These are phyloP conservation scores for Serendipita sp. DNA, from an alignment of 1,284 basidiomycete genomes.

Conservation along the genomic window DNA sequence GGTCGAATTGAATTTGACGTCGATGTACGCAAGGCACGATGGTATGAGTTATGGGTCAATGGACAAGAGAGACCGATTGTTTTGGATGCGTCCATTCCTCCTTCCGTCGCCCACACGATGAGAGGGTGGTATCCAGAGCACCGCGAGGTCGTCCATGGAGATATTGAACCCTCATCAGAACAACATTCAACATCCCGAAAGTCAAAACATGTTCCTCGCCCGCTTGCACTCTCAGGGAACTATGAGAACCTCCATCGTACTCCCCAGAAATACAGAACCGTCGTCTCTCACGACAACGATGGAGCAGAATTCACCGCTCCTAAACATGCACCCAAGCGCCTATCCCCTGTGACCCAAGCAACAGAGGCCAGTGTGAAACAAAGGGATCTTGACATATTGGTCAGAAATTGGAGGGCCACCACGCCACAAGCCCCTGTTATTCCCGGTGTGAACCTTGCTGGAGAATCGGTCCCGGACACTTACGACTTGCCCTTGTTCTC, in stretches of 20 bases:
- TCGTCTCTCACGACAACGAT: background rate
- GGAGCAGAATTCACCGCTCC: slow-evolving; percentile 2
- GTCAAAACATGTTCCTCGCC: slow-evolving; percentile 8
- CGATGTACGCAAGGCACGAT: slow-evolving; percentile 51
- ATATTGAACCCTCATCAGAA: slow-evolving; percentile 10
- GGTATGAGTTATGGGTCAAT: slow-evolving; percentile 56
- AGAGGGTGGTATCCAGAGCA: slow-evolving; percentile 34
- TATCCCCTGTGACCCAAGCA: slow-evolving; percentile 50
- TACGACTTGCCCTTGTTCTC: background rate
- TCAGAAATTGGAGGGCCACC: slow-evolving; percentile 48
- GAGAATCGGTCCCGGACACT: slow-evolving; percentile 17
- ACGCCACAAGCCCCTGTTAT: slow-evolving; percentile 37
- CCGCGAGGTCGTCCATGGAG: slow-evolving; percentile 25
- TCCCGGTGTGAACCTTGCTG: slow-evolving; percentile 24
- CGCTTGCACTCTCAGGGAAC: slow-evolving; percentile 9
- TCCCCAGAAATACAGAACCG: background rate
- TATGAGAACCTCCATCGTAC: slow-evolving; percentile 1
- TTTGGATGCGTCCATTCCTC: slow-evolving; percentile 28
- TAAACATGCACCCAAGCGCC: slow-evolving; percentile 17
- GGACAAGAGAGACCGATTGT: slow-evolving; percentile 31
- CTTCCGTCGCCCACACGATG: slow-evolving; percentile 33
- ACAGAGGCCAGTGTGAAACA: slow-evolving; percentile 32
- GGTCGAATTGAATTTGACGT: slow-evolving; percentile 69
- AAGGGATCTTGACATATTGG: slow-evolving; percentile 36
- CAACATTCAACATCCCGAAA: background rate